Evolutionary conservation across 2,329 filamentous ascomycete species (phyloP), one percentile per base, ranked within the genome.

Genomic region (Zymoseptoria brevis): DNA sequence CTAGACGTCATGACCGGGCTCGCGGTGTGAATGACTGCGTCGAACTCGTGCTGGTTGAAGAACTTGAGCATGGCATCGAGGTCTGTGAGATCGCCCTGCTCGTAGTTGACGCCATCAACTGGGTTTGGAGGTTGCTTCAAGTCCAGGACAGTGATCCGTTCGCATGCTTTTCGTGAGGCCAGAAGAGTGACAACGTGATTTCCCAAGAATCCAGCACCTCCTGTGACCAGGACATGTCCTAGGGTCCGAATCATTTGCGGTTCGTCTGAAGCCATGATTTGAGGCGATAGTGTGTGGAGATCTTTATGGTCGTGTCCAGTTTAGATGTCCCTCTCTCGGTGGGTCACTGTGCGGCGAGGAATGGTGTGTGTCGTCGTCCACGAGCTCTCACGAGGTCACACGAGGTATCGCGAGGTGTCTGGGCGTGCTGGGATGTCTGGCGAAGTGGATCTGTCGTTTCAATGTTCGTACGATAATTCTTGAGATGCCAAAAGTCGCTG

Each of bases 201-300:
- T 30, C 80, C 80, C 4, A 82, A 70, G 62, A 81, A 81, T 21
- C 80, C 79, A 59, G 77, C 78, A 54, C 79, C 79, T 56, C 79
- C 79, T 26, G 79, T 75, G 24, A 81, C 75, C 19, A 80, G 68
- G 55, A 79, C 76, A 61, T 77, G 75, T 52, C 77, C 77, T 41
- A 79, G 71, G 2, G 74, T 73, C 50, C 63, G 63, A 41, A 62
- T 61, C 56, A 65, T 53, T 49, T 64, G 55, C 54, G 57, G 57
- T 22, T 64, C 63, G 55, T 58, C 57, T 30, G 35, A 49, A 19
- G 59, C 57, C 56, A 55, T 57, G 24, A 54, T 59, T 29, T 11
- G 51, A 29, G 51, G 22, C 8, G 16, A 19, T 21, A 19, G 13
- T 51, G 13, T 21, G 50, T 5, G 19, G 50, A 11, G 4, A 21